Evolutionary conservation across 108 stramenopile genomes (phyloP).

Genomic region (Pseudonitzschia delicatissima): DNA sequence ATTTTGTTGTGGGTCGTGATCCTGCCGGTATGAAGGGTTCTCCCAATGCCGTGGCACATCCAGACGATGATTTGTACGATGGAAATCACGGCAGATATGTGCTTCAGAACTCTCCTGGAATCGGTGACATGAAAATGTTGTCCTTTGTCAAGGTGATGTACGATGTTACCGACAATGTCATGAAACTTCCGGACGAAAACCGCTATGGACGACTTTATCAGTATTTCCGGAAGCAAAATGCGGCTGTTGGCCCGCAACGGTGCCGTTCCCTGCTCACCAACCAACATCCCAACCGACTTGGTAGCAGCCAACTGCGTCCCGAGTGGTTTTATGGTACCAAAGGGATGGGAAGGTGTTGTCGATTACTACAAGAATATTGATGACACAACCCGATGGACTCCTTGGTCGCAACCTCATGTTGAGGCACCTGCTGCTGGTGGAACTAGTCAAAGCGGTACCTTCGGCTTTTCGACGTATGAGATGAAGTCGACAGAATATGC

Average conservation of each 20-base stretch:
- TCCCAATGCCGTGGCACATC: conserved; percentile 76
- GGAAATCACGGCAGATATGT: conserved; percentile 97
- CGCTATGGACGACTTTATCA: conserved; percentile 95
- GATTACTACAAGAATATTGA: conserved; percentile 97
- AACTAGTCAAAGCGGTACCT: conserved; percentile 60
- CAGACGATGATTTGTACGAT: conserved; percentile 96
- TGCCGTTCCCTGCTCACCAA: conserved; percentile 88
- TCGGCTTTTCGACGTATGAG: conserved; percentile 70
- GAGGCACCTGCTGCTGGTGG: conserved; percentile 51
- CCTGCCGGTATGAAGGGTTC: conserved; percentile 98
- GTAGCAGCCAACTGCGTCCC: conserved; percentile 96
- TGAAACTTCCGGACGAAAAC: conserved; percentile 89
- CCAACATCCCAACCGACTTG: conserved; percentile 92
- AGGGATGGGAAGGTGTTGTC: conserved; percentile 96
- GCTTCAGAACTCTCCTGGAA: conserved; percentile 91
- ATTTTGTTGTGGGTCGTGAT: conserved; percentile 96
- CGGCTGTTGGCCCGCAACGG: conserved; percentile 90
- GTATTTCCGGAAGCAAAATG: conserved; percentile 97
- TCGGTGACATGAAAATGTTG: conserved; percentile 94
- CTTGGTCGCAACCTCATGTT: conserved; percentile 85
- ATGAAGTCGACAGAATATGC: conserved; percentile 50
- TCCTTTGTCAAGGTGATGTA: conserved; percentile 99
- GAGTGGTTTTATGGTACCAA: conserved; percentile 98
- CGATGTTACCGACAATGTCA: conserved; percentile 92
- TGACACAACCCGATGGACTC: conserved; percentile 83